These are phyloP conservation scores for Corymbia citriodora DNA, from an alignment of 441 rosid genomes.

Conservation along the genomic window DNA sequence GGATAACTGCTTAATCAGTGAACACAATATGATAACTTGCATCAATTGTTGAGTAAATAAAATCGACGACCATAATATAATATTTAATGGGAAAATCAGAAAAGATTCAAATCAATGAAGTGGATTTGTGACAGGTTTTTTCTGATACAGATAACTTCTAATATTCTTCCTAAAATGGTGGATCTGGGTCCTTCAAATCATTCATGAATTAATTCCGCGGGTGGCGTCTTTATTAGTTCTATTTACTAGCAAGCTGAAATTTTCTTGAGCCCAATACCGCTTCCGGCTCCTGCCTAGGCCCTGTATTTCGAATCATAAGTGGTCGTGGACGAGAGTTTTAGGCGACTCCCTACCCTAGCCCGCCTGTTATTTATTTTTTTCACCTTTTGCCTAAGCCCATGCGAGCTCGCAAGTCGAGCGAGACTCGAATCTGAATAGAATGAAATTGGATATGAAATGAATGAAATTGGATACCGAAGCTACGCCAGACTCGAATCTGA, in stretches of 20 bases:
- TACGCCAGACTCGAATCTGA: background rate
- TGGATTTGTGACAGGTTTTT: background rate
- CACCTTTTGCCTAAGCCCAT: background rate
- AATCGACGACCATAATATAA: too few species aligned
- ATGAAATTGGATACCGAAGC: background rate
- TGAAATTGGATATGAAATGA: background rate
- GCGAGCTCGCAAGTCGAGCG: accelerated
- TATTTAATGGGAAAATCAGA: background rate
- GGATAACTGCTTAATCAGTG: background rate
- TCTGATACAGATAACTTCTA: background rate
- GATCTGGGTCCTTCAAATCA: background rate
- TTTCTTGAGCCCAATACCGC: background rate
- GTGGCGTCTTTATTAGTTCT: background rate
- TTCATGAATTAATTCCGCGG: background rate
- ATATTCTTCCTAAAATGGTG: background rate
- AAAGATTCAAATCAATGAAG: background rate
- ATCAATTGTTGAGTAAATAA: background rate
- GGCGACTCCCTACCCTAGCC: background rate
- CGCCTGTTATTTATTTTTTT: background rate
- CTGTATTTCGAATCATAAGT: too few species aligned
- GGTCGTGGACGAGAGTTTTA: background rate
- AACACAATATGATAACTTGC: background rate
- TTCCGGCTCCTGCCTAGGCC: background rate
- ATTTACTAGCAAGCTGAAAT: accelerated
- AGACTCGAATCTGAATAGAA: background rate